These are phyloP conservation scores for Fusarium tupiense DNA, from an alignment of 2,329 filamentous ascomycete genomes.

Conservation along the genomic window DNA sequence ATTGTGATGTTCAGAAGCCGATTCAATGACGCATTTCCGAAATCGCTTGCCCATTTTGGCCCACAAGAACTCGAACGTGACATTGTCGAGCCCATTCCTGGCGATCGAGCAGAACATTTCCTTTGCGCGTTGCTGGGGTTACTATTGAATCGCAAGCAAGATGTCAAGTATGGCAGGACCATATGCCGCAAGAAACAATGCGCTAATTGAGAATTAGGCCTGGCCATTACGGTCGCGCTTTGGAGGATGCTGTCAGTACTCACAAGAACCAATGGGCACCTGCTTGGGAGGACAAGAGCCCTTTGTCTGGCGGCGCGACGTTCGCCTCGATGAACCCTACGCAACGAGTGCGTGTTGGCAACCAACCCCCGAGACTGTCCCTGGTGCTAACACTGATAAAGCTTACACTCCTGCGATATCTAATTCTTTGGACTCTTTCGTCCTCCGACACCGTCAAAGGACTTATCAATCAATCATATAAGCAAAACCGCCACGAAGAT, in stretches of 20 bases:
- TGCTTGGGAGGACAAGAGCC: slow-evolving; percentile 85
- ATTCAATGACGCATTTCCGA: slow-evolving; percentile 88
- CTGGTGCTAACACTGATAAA: slow-evolving; percentile 50
- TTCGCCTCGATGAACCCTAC: slow-evolving; percentile 86
- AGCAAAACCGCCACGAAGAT: slow-evolving; percentile 83
- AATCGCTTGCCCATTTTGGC: slow-evolving; percentile 87
- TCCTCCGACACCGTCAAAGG: slow-evolving; percentile 85
- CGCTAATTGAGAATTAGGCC: slow-evolving; percentile 65
- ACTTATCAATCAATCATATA: slow-evolving; percentile 88
- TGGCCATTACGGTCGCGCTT: slow-evolving; percentile 89
- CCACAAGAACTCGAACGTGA: slow-evolving; percentile 95
- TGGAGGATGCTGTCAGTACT: slow-evolving; percentile 90
- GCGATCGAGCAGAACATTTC: slow-evolving; percentile 86
- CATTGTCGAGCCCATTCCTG: slow-evolving; percentile 78
- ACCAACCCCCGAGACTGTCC: background rate
- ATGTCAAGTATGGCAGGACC: slow-evolving; percentile 83
- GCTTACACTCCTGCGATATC: slow-evolving; percentile 83
- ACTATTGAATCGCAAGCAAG: slow-evolving; percentile 96
- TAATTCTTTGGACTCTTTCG: slow-evolving; percentile 88
- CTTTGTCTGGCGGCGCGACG: slow-evolving; percentile 79
- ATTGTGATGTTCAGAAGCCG: slow-evolving; percentile 98
- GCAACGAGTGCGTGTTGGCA: slow-evolving; percentile 72
- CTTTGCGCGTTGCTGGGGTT: slow-evolving; percentile 89
- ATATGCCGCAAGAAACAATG: background rate
- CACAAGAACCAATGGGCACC: slow-evolving; percentile 90